Evolutionary conservation across 768 basidiomycete species (phyloP).

Genomic region (Zangia roseola): DNA sequence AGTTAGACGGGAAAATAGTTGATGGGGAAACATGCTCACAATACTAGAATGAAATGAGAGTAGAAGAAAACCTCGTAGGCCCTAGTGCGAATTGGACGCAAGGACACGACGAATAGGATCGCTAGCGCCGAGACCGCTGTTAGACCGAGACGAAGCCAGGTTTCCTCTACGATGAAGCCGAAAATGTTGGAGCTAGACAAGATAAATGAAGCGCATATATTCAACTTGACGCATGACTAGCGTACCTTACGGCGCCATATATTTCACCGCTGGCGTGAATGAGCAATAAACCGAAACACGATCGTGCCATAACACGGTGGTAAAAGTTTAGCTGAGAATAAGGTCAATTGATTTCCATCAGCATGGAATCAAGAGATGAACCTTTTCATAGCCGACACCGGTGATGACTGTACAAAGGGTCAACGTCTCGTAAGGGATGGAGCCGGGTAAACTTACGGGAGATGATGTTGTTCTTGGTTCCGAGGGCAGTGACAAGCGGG

Average conservation of each 20-base stretch:
- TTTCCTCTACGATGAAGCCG: neutral
- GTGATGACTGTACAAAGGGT: conserved; percentile 23
- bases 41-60: conserved; percentile 42
- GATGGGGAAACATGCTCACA: conserved; percentile 30
- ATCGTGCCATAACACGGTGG: conserved; percentile 51
- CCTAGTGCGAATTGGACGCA: conserved; percentile 46
- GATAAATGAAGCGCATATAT: neutral
- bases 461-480: conserved; percentile 50
- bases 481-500: conserved; percentile 44
- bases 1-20: conserved; percentile 1
- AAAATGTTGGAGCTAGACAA: conserved; percentile 3
- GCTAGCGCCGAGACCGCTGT: conserved; percentile 39
- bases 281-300: conserved; percentile 46
- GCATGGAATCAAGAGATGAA: neutral
- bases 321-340: conserved; percentile 36
- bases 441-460: conserved; percentile 27
- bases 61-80: conserved; percentile 55
- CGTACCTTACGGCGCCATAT: conserved; percentile 7
- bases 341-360: conserved; percentile 1
- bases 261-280: conserved; percentile 40
- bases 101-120: conserved; percentile 44
- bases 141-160: conserved; percentile 35
- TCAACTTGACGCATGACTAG: too few species aligned
- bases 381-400: conserved; percentile 29
- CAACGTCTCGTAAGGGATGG: neutral